These are phyloP conservation scores for Wickerhamiella hasegawae DNA, from an alignment of 805 yeast genomes.

Conservation along the genomic window DNA sequence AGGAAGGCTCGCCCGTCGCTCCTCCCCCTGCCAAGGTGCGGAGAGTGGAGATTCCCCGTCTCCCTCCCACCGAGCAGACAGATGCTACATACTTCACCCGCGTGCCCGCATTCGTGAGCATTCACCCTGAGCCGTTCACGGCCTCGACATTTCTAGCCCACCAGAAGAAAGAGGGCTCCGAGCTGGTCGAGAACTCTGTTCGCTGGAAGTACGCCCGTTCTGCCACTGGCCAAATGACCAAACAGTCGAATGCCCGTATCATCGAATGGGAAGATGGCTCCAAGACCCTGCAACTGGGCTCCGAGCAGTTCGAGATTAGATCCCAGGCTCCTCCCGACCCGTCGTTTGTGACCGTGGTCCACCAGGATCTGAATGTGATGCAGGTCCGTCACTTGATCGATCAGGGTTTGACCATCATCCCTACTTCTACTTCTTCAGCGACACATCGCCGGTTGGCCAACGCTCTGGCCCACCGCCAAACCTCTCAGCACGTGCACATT, in stretches of 20 bases:
- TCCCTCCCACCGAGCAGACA: constrained; percentile 13
- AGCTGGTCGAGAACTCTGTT: constrained; percentile 61
- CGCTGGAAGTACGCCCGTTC: constrained; percentile 81
- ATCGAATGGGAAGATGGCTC: constrained; percentile 93
- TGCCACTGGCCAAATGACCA: constrained; percentile 44
- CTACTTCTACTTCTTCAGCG: constrained; percentile 76
- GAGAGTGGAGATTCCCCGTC: constrained; percentile 9
- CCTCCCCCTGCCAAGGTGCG: constrained; percentile 5
- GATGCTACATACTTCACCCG: constrained; percentile 21
- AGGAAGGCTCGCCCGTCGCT: constrained; percentile 4
- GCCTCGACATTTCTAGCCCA: constrained; percentile 39
- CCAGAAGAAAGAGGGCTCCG: constrained; percentile 32
- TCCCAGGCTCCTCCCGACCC: constrained; percentile 44
- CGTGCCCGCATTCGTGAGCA: constrained; percentile 66
- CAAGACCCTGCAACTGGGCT: constrained; percentile 69
- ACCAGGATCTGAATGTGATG: constrained; percentile 54
- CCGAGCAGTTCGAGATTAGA: constrained; percentile 69
- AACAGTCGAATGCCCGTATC: constrained; percentile 79
- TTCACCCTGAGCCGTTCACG: constrained; percentile 80
- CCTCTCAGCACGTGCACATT: constrained; percentile 16
- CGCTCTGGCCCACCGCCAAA: constrained; percentile 21
- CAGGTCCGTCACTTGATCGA: constrained; percentile 50
- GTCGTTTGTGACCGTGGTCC: constrained; percentile 53
- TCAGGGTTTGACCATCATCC: constrained; percentile 59
- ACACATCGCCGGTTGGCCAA: constrained; percentile 65